Evolutionary conservation across 768 basidiomycete species (phyloP).

Genomic region (Mycena polygramma): DNA sequence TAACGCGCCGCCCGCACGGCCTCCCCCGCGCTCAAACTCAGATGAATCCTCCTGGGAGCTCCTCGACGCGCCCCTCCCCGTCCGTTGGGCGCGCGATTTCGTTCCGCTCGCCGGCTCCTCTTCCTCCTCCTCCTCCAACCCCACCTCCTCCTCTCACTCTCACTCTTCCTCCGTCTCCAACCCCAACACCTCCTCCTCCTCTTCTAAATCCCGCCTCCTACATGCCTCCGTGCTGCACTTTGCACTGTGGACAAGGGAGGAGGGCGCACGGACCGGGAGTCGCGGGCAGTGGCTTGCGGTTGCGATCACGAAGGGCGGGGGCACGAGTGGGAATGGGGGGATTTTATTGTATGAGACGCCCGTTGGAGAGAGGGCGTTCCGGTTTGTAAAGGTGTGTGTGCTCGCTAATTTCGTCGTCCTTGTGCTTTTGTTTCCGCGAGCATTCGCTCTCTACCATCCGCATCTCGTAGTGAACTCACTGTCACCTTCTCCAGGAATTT

Average conservation of each 20-base stretch:
- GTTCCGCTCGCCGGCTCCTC: conserved; percentile 74
- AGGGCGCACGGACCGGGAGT: conserved; percentile 50
- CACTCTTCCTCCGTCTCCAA: too few relatives aligned
- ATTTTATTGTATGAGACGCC: conserved; percentile 87
- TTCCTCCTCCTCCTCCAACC: too few relatives aligned
- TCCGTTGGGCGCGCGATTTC: conserved; percentile 91
- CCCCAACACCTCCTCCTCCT: too few relatives aligned
- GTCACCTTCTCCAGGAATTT: conserved; percentile 71
- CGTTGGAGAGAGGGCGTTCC: conserved; percentile 84
- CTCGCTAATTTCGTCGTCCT: neutral
- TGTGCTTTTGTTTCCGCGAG: too few relatives aligned
- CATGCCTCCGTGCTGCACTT: conserved; percentile 64
- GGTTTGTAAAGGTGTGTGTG: conserved; percentile 77
- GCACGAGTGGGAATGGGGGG: conserved; percentile 58
- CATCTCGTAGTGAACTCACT: too few relatives aligned
- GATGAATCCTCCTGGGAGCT: conserved; percentile 78
- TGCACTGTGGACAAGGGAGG: conserved; percentile 76
- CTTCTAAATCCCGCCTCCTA: too few relatives aligned
- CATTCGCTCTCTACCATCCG: too few relatives aligned
- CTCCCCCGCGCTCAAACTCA: conserved; percentile 43
- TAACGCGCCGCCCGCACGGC: neutral
- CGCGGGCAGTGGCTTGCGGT: conserved; percentile 76
- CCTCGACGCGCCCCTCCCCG: conserved; percentile 72
- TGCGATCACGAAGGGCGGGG: conserved; percentile 55
- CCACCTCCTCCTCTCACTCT: too few relatives aligned